Evolutionary conservation across 305 asterid genomes (phyloP).

Genomic region (Solanum chacoense): DNA sequence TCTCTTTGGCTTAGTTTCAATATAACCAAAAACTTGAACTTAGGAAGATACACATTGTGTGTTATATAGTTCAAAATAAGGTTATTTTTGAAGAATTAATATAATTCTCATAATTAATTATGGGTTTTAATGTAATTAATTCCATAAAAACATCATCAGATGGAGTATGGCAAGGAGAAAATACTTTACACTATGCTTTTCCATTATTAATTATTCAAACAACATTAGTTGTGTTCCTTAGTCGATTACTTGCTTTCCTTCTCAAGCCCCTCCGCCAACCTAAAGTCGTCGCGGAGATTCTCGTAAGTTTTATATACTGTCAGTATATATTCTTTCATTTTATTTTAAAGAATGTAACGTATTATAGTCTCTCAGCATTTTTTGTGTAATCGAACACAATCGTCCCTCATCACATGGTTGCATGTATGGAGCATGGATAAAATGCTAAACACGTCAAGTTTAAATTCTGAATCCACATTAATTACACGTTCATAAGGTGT

Average conservation of each 20-base stretch:
- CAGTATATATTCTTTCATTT: not conserved
- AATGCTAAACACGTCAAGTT: not conserved
- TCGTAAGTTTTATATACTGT: constrained; percentile 8
- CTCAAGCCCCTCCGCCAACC: constrained; percentile 68
- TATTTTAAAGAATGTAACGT: not conserved
- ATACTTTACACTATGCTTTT: constrained; percentile 48
- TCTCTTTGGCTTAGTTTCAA: not conserved
- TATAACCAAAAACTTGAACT: not conserved
- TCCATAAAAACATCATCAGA: constrained; percentile 30
- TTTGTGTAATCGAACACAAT: not conserved
- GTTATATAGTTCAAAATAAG: not conserved
- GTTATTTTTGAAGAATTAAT: not conserved
- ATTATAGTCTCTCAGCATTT: not conserved
- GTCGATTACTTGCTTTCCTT: constrained; percentile 39
- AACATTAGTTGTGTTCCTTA: constrained; percentile 23
- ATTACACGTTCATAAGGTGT: not conserved
- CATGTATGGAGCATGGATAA: not conserved
- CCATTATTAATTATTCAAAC: constrained; percentile 51
- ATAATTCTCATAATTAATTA: not conserved
- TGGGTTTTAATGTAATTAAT: constrained; percentile 11
- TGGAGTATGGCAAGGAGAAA: constrained; percentile 58
- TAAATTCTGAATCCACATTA: not conserved
- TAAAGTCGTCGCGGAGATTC: constrained; percentile 40
- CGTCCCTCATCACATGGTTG: not conserved
- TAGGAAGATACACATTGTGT: not conserved